phyloP scores from a whole-genome alignment of 805 yeast species.

The Priceomyces haplophilus region DNA sequence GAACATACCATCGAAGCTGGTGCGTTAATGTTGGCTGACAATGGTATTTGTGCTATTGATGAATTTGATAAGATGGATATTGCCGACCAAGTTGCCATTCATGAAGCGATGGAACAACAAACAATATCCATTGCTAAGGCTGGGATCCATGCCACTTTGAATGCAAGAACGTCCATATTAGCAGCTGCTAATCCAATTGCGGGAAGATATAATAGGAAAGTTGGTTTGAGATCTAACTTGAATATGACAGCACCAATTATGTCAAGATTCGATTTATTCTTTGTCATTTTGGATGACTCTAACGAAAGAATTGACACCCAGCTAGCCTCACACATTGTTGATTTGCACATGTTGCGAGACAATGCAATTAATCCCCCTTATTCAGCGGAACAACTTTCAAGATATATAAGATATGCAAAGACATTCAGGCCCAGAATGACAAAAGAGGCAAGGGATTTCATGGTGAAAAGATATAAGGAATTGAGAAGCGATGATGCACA shows the following conservation, averaged over 20 bases:
- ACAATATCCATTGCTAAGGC: slow-evolving; percentile 98
- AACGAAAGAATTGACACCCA: slow-evolving; percentile 87
- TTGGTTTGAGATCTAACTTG: slow-evolving; percentile 79
- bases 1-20: slow-evolving; percentile 98
- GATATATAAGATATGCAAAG: slow-evolving; percentile 88
- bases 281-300: slow-evolving; percentile 92
- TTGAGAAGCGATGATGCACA: slow-evolving; percentile 87
- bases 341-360: slow-evolving; percentile 86
- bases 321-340: slow-evolving; percentile 89
- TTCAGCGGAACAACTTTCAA: slow-evolving; percentile 78
- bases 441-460: slow-evolving; percentile 69
- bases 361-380: slow-evolving; percentile 88
- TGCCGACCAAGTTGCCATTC: slow-evolving; percentile 95
- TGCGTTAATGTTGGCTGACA: slow-evolving; percentile 96
- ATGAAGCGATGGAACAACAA: slow-evolving; percentile 99
- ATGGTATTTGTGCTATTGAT: slow-evolving; percentile 97
- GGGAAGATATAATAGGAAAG: slow-evolving; percentile 90
- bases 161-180: slow-evolving; percentile 91
- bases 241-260: slow-evolving; percentile 98
- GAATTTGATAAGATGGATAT: slow-evolving; percentile 98
- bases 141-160: slow-evolving; percentile 95
- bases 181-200: slow-evolving; percentile 99
- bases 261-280: slow-evolving; percentile 95
- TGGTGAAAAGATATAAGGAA: slow-evolving; percentile 79
- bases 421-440: slow-evolving; percentile 90